Percentiles rank a stretch among this genome's conserved stretches.
These are phyloP conservation scores for Chloris gayana DNA, from an alignment of 176 grass and related monocot genomes.

Conservation along the genomic window DNA sequence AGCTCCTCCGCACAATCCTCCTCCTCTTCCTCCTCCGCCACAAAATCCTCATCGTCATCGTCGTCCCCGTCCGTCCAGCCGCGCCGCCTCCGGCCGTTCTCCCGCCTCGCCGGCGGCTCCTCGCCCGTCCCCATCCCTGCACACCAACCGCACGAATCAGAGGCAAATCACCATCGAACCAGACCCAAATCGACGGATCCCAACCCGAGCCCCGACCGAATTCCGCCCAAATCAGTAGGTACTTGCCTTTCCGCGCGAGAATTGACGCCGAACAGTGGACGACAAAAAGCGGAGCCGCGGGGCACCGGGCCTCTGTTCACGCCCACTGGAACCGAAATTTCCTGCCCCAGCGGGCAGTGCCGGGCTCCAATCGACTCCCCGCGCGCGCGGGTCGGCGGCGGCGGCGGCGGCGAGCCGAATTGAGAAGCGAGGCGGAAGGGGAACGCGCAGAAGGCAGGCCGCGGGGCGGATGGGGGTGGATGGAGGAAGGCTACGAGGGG, in stretches of 20 bases:
- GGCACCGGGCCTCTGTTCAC: slow-evolving; percentile 14
- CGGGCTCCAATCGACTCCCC: slow-evolving; percentile 17
- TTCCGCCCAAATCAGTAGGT: slow-evolving; percentile 30
- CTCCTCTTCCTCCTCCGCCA: slow-evolving; percentile 53
- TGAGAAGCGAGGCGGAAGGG: slow-evolving; percentile 19
- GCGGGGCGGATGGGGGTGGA: background rate
- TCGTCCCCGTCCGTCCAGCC: slow-evolving; percentile 24
- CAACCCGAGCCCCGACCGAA: background rate
- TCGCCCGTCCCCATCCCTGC: slow-evolving; percentile 60
- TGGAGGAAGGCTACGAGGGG: slow-evolving; percentile 37
- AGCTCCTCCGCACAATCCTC: slow-evolving; percentile 51
- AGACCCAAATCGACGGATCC: slow-evolving; percentile 44
- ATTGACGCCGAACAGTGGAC: slow-evolving; percentile 28
- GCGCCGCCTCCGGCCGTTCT: slow-evolving; percentile 28
- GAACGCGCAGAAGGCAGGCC: background rate
- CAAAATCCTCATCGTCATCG: slow-evolving; percentile 57
- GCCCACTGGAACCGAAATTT: background rate
- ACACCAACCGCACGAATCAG: slow-evolving; percentile 43
- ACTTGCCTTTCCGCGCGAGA: slow-evolving; percentile 33
- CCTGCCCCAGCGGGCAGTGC: background rate
- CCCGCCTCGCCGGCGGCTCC: slow-evolving; percentile 36
- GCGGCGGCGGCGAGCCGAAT: slow-evolving; percentile 29
- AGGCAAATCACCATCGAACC: slow-evolving; percentile 34
- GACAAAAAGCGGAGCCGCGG: slow-evolving; percentile 18
- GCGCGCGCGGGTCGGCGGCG: slow-evolving; percentile 32